phyloP scores from a whole-genome alignment of 75 land plant genomes.

The Selaginella tamariscina region DNA sequence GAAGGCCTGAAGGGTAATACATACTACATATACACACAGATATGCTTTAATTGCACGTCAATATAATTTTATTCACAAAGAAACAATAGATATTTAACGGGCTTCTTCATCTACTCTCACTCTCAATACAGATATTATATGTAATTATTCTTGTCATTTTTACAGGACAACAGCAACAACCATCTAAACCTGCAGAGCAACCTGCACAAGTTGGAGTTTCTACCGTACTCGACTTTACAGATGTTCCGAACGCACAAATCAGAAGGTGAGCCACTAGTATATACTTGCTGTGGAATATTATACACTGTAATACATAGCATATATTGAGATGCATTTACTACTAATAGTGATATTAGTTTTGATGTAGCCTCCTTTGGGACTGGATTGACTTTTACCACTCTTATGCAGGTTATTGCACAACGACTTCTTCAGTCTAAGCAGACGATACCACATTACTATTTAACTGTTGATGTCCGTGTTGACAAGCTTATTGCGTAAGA shows the following conservation, averaged over 20 bases:
- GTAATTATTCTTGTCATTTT: background rate
- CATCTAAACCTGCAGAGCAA: constrained; percentile 16
- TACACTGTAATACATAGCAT: no score
- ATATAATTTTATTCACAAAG: background rate
- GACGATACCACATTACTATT: constrained; percentile 96
- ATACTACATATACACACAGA: no score
- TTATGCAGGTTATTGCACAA: constrained; percentile 71
- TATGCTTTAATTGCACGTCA: no score
- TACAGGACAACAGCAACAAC: background rate
- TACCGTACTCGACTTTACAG: constrained; percentile 43
- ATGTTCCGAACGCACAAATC: constrained; percentile 76
- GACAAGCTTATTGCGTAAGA: constrained; percentile 81
- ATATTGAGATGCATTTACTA: no score
- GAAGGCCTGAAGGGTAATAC: constrained; percentile 35
- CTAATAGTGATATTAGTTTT: background rate
- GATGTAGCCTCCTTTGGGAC: background rate
- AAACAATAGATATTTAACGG: no score
- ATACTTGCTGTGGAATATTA: background rate
- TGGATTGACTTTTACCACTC: background rate
- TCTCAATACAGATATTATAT: no score
- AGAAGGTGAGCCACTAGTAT: constrained; percentile 44
- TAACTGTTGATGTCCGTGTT: constrained; percentile 92
- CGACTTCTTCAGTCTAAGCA: constrained; percentile 88
- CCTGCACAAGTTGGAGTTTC: constrained; percentile 17
- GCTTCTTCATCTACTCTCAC: no score